Conservation (phyloP, 2,329 filamentous ascomycete genomes). For the Fusarium mexicanum region DNA sequence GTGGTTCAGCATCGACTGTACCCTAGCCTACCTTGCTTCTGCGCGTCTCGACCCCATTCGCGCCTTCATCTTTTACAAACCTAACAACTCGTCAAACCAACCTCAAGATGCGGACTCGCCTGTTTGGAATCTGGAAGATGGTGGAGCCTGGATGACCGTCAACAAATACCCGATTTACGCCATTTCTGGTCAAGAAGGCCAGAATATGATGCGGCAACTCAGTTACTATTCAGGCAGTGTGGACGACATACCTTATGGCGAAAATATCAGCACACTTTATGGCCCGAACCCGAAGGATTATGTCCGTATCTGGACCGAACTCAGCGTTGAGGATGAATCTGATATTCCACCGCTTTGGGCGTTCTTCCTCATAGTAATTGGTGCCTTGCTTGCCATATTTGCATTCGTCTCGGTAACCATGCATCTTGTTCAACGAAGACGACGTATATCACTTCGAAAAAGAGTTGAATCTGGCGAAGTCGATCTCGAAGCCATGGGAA, state of each 20-base stretch:
- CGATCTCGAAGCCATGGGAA: conserved; percentile 85
- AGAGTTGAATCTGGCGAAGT: conserved; percentile 82
- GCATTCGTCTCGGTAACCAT: conserved; percentile 74
- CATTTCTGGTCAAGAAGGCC: conserved; percentile 73
- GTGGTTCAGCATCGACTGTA: conserved; percentile 82
- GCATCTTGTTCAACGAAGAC: conserved; percentile 79
- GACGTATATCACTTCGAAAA: conserved; percentile 72
- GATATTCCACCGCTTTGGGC: conserved; percentile 81
- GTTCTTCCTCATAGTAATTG: conserved; percentile 77
- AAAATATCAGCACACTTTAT: conserved; percentile 65
- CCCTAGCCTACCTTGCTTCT: conserved; percentile 74
- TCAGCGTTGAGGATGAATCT: conserved; percentile 57
- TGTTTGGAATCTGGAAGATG: conserved; percentile 77
- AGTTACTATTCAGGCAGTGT: conserved; percentile 82
- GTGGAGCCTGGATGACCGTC: conserved; percentile 74
- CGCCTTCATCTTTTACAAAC: conserved; percentile 71
- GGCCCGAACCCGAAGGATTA: conserved; percentile 66
- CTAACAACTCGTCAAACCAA: conserved; percentile 63
- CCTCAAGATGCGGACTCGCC: conserved; percentile 73
- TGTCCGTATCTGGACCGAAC: conserved; percentile 67
- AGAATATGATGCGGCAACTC: conserved; percentile 75
- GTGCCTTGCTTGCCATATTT: conserved; percentile 75
- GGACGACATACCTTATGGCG: conserved; percentile 66
- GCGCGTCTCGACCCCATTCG: conserved; percentile 68
- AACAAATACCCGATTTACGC: conserved; percentile 86